Evolutionary conservation across 768 basidiomycete genomes (phyloP), one percentile per base, ranked within the genome.

Genomic region (Strobilomyces confusus): DNA sequence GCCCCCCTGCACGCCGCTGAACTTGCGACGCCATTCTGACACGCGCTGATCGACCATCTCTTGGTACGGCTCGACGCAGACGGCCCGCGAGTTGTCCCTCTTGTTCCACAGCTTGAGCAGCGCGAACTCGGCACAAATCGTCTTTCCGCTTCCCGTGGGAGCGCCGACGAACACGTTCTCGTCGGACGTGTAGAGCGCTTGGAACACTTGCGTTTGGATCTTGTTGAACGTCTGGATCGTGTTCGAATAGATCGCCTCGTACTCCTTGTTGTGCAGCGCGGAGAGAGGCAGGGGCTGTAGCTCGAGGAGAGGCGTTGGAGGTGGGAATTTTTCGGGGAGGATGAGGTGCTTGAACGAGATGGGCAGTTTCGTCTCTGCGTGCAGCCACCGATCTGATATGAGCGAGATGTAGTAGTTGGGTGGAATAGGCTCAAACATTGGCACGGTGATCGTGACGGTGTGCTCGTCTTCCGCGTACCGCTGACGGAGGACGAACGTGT

Each of bases 161-260:
- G 95, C 97, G 19, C 94, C 95, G 52, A 99, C 85, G 65, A 98
- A 95, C 38, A 95, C 87, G 62, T 95, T 98, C 64, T 98, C 97
- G 63, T 98, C 95, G 0, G 92, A 86, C 0, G 91, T 93, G 69
- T 98, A 99, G 0, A 99, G 77, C 0, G 95, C 95, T 62, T 98
- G 94, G 86, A 99, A 98, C 42, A 97, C 95, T 71, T 98, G 97
- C 0, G 93, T 98, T 68, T 98, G 97, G 56, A 98, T 98, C 72
- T 98, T 99, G 81, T 98, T 98, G 79, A 98, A 98, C 1, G 83
- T 84, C 56, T 83, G 78, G 58, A 98, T 85, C 0, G 82, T 82
- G 17, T 79, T 81, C 1, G 84, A 81, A 69, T 98, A 99, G 40
- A 98, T 81, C 1, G 78, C 77, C 68, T 98, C 92, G 60, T 86